Evolutionary conservation across 768 basidiomycete species (phyloP).

Genomic region (Lactifluus echinatus): DNA sequence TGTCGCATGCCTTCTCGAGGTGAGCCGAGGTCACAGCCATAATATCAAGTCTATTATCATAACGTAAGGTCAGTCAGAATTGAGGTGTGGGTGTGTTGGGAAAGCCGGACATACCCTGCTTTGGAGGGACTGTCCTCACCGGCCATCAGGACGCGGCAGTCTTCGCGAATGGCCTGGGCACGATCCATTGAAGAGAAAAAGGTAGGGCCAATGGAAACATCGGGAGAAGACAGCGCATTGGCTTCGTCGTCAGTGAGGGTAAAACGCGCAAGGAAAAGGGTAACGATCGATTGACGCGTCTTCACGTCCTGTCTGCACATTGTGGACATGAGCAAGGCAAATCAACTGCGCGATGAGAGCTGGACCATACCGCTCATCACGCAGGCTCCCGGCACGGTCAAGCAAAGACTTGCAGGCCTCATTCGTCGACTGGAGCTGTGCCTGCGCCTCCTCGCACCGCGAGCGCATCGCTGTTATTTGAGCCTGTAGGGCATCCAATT

Average conservation of each 20-base stretch:
- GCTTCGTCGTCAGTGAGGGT: conserved; percentile 70
- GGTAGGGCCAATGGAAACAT: conserved; percentile 59
- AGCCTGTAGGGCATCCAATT: conserved; percentile 68
- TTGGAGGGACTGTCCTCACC: conserved; percentile 74
- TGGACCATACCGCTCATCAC: conserved; percentile 54
- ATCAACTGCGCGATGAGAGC: neutral
- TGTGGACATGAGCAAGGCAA: conserved; percentile 7
- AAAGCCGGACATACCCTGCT: conserved; percentile 54
- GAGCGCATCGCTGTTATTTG: conserved; percentile 74
- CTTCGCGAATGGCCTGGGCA: conserved; percentile 69
- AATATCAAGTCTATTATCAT: conserved; percentile 62
- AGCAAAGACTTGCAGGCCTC: conserved; percentile 71
- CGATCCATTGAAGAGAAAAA: conserved; percentile 88
- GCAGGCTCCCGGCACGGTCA: conserved; percentile 72
- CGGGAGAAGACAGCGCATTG: conserved; percentile 66
- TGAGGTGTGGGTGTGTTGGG: neutral
- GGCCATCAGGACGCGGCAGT: conserved; percentile 80
- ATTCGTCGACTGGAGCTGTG: conserved; percentile 63
- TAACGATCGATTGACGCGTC: conserved; percentile 62
- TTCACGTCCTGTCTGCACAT: conserved; percentile 55
- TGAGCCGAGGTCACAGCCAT: conserved; percentile 74
- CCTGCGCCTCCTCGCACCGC: conserved; percentile 78
- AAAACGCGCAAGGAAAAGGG: conserved; percentile 76
- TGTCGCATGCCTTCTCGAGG: conserved; percentile 85
- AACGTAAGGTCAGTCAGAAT: neutral